Base-by-base conservation (phyloP, 1,284 basidiomycete species). In the Boletus mariae region DNA sequence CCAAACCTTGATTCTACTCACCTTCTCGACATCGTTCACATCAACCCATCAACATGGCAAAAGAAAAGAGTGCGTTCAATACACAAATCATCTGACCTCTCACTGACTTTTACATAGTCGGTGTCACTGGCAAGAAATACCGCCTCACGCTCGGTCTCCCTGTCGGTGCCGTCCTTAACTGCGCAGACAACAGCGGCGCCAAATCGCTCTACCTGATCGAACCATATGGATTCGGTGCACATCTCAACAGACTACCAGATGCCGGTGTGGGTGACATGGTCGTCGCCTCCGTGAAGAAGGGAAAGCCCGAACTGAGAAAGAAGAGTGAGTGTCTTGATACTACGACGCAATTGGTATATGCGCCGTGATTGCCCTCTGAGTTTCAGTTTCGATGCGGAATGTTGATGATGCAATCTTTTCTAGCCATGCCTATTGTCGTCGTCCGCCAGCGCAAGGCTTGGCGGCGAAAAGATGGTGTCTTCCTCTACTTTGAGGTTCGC, bases 201-300 rank as follows among this genome's bases (percentile, higher is more conserved):
- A 99, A 98, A 82, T 94, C 90, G 61, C 83, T 97, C 60, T 96
- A 79, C 77, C 72, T 96, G 68, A 95, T 96, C 65, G 90, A 94
- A 72, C 91, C 94, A 51, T 90, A 83, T 72, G 93, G 95, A 57
- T 92, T 91, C 73, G 97, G 96, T 76, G 91, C 97, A 58, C 93
- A 90, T 71, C 84, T 99, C 53, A 98, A 99, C 86, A 85, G 97
- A 77, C 84, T 99, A 60, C 96, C 96, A 61, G 96, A 97, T 73
- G 95, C 96, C 65, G 90, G 94, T 80, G 94, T 97, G 59, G 96
- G 96, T 67, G 94, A 97, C 77, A 98, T 98, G 95, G 90, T 98
- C 66, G 94, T 99, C 68, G 94, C 94, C 58, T 94, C 92, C 56
- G 97, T 99, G 71, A 99, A 99, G 87, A 99, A 99, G 86, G 96